Percentiles rank a stretch among this genome's conserved stretches.
phyloP scores from a whole-genome alignment of 140 eudicot genomes.

The Stevia rebaudiana region DNA sequence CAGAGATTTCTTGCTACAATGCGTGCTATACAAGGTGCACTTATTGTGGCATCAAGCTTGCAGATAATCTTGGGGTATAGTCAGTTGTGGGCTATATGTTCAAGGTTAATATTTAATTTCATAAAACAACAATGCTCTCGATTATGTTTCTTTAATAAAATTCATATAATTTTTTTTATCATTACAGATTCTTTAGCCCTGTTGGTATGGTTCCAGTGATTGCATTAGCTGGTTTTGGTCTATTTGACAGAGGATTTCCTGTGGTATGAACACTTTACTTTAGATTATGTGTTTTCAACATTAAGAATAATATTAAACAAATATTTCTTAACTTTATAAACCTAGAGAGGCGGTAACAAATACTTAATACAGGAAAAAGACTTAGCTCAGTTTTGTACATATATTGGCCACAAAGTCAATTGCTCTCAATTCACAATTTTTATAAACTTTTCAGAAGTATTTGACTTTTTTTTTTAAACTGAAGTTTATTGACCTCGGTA shows the following conservation, averaged over 20 bases:
- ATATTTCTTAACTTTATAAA: not conserved
- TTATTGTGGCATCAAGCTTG: constrained; percentile 95
- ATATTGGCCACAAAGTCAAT: not conserved
- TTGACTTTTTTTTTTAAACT: too few relatives aligned
- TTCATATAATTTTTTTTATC: not conserved
- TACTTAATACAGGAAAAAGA: not conserved
- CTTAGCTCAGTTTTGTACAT: not conserved
- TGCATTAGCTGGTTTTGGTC: constrained; percentile 84
- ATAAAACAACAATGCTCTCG: not conserved
- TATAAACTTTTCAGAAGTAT: not conserved
- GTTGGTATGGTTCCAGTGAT: constrained; percentile 97
- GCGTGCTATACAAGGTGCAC: constrained; percentile 95
- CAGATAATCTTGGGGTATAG: constrained; percentile 95
- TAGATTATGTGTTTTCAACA: not conserved
- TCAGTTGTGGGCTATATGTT: constrained; percentile 96
- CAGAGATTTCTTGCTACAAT: constrained; percentile 87
- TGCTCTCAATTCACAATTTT: not conserved
- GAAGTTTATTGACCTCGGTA: too few relatives aligned
- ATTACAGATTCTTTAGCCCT: constrained; percentile 89
- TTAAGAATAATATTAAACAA: not conserved
- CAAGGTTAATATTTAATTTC: constrained; percentile 51
- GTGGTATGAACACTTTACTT: constrained; percentile 52
- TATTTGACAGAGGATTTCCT: constrained; percentile 93
- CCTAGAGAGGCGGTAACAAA: not conserved
- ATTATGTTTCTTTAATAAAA: not conserved